phyloP scores from a whole-genome alignment of 1,284 basidiomycete genomes.

The Porphyrellus sp. region DNA sequence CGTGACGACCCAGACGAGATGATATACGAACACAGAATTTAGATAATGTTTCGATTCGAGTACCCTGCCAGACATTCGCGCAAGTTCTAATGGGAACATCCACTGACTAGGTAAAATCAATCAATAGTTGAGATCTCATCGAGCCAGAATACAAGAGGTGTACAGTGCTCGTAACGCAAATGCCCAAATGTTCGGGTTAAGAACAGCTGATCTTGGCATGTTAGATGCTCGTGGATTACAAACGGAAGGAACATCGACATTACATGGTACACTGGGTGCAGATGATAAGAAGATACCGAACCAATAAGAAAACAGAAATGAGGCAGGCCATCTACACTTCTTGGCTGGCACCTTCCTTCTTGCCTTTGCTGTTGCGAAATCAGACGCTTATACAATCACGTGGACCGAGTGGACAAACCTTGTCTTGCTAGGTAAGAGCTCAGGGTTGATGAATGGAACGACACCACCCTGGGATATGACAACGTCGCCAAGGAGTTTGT shows the following conservation, averaged over 20 bases:
- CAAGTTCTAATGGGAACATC: too few relatives aligned
- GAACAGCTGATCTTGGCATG: neutral
- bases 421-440: slow-evolving; percentile 51
- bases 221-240: slow-evolving; percentile 20
- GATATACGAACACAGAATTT: neutral
- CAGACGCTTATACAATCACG: neutral
- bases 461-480: slow-evolving; percentile 92
- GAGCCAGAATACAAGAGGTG: too few relatives aligned
- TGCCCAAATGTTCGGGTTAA: neutral
- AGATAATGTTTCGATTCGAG: neutral
- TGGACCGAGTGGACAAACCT: slow-evolving; percentile 27
- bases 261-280: slow-evolving; percentile 32
- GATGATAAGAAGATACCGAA: slow-evolving; percentile 31
- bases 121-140: too few relatives aligned
- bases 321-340: slow-evolving; percentile 25
- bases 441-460: slow-evolving; percentile 55
- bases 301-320: slow-evolving; percentile 16
- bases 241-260: slow-evolving; percentile 5
- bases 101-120: neutral
- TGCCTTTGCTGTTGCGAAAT: slow-evolving; percentile 30
- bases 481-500: slow-evolving; percentile 74
- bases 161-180: neutral
- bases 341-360: slow-evolving; percentile 35
- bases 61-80: too few relatives aligned
- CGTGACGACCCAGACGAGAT: neutral